A percentile compares a stretch with the other conserved stretches of the same genome.
Evolutionary conservation across 177 flowering plant genomes (phyloP).

Genomic region (Vitis hybrid): DNA sequence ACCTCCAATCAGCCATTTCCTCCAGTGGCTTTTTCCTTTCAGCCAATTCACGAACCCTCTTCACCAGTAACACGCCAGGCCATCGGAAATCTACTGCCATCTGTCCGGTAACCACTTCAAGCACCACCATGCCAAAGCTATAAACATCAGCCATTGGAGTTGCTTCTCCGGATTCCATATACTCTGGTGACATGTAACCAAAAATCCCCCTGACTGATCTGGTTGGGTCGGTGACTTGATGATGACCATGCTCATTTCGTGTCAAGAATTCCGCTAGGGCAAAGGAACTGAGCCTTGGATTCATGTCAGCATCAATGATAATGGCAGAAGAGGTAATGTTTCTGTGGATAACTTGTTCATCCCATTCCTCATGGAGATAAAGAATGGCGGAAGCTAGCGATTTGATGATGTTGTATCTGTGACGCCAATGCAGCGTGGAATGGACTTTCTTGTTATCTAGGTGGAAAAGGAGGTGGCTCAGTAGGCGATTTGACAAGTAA

Average conservation of each 20-base stretch:
- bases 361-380: conserved; percentile 98
- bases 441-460: conserved; percentile 15
- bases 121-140: conserved; percentile 88
- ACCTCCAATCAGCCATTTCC: conserved; percentile 57
- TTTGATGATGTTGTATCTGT: conserved; percentile 67
- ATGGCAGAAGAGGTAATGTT: conserved; percentile 80
- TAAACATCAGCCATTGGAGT: conserved; percentile 72
- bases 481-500: conserved; percentile 50
- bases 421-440: conserved; percentile 50
- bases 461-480: conserved; percentile 62
- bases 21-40: conserved; percentile 42
- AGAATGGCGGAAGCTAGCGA: conserved; percentile 82
- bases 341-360: conserved; percentile 88
- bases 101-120: conserved; percentile 75
- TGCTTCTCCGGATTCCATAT: conserved; percentile 70
- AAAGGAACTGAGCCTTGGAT: conserved; percentile 80
- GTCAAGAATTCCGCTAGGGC: conserved; percentile 90
- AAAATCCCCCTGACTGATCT: conserved; percentile 76
- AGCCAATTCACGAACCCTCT: conserved; percentile 49
- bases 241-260: conserved; percentile 75
- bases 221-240: conserved; percentile 23
- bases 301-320: conserved; percentile 73
- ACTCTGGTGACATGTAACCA: conserved; percentile 95
- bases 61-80: conserved; percentile 65
- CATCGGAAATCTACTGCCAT: conserved; percentile 75